Evolutionary conservation across 2,329 filamentous ascomycete species (phyloP), one percentile per base, ranked within the genome.

Genomic region (Sclerotinia sclerotiorum): DNA sequence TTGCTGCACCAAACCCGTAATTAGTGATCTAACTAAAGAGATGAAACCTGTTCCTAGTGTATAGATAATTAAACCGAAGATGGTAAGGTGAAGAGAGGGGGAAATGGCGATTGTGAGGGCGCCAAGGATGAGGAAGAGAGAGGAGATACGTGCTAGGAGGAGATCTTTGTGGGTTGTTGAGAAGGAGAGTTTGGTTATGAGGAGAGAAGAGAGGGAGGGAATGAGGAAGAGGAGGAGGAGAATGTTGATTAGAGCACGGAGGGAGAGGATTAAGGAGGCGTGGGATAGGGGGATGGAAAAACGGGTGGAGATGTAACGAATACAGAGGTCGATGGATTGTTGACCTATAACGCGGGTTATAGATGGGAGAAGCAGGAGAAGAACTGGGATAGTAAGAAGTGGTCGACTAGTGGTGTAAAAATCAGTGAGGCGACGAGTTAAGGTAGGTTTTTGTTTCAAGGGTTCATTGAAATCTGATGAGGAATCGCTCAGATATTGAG

Each of bases 321-420:
- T 63, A 8, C 68, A 71, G 21, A 77, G 61, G 2, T 70, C 67
- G 19, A 72, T 68, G 3, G 71, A 68, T 55, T 74, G 68, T 1
- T 51, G 6, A 19, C 32, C 51, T 39, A 76, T 71, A 6, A 72
- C 65, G 3, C 67, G 63, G 29, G 70, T 62, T 27, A 74, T 60
- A 55, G 76, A 77, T 6, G 72, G 71, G 2, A 74, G 24, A 15
- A 81, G 49, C 8, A 80, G 70, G 17, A 80, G 55, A 2, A 76
- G 48, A 2, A 78, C 72, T 2, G 76, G 73, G 0, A 72, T 58
- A 5, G 75, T 74, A 67, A 8, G 78, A 67, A 27, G 69, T 54
- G 19, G 74, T 67, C 4, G 76, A 72, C 39, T 68, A 65, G 32
- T 68, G 29, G 21, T 42, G 13, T 57, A 27, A 8, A 54, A 68